Percentiles rank a stretch among this genome's conserved stretches.
These are phyloP conservation scores for Pythium volutum DNA, from an alignment of 352 stramenopile species.

Conservation along the genomic window DNA sequence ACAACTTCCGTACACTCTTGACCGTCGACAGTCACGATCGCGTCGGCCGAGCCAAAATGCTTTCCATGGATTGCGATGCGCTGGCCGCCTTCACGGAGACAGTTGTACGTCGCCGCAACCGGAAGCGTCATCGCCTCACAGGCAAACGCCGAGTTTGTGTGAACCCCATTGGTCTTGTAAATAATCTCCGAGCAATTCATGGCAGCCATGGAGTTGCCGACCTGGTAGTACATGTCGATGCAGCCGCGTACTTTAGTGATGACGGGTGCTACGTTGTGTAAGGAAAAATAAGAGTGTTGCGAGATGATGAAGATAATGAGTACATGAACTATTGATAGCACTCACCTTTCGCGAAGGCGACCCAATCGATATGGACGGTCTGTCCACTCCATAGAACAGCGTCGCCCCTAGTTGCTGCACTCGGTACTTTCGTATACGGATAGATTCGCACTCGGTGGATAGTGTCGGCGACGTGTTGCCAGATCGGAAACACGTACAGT, in stretches of 20 bases:
- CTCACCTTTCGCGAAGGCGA: constrained; percentile 61
- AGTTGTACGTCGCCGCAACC: constrained; percentile 74
- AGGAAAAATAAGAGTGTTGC: background rate
- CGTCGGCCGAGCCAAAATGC: constrained; percentile 66
- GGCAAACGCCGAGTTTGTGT: constrained; percentile 32
- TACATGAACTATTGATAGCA: too few species aligned
- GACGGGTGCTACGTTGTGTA: constrained; percentile 35
- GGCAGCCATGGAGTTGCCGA: constrained; percentile 7
- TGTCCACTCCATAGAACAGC: constrained; percentile 36
- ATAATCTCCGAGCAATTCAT: constrained; percentile 52
- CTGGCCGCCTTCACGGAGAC: constrained; percentile 48
- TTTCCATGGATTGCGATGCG: constrained; percentile 61
- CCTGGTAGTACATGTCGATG: constrained; percentile 67
- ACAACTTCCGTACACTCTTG: constrained; percentile 64
- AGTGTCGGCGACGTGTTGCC: constrained; percentile 49
- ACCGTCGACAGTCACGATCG: constrained; percentile 68
- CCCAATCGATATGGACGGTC: constrained; percentile 69
- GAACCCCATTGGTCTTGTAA: constrained; percentile 45
- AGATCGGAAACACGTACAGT: constrained; percentile 65
- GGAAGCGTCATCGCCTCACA: constrained; percentile 51
- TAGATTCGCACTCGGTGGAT: constrained; percentile 64
- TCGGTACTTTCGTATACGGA: constrained; percentile 35
- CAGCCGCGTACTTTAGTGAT: constrained; percentile 76
- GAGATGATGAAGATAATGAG: background rate
- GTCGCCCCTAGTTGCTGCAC: background rate